These are phyloP conservation scores for Pouteria glomerata DNA, from an alignment of 148 eudicot genomes.

Conservation along the genomic window DNA sequence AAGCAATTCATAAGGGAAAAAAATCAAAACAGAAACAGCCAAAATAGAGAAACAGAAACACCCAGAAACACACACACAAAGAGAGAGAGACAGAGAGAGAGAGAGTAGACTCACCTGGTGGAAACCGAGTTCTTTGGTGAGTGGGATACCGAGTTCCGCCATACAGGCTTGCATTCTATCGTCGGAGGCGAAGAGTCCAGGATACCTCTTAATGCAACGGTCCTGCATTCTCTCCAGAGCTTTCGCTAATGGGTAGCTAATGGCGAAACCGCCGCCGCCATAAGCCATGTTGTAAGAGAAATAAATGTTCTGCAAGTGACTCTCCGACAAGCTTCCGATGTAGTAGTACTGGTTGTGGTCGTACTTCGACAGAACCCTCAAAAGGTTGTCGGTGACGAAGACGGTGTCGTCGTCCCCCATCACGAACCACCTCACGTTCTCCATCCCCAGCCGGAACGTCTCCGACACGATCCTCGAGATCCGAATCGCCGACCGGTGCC, in stretches of 20 bases:
- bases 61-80: not conserved
- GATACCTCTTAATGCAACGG: conserved; percentile 58
- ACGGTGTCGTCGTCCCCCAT: conserved; percentile 62
- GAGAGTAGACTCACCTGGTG: conserved; percentile 39
- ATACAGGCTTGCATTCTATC: conserved; percentile 73
- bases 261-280: conserved; percentile 71
- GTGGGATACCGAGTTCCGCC: conserved; percentile 71
- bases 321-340: conserved; percentile 58
- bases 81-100: not conserved
- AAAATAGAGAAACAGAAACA: not conserved
- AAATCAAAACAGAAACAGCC: not conserved
- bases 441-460: conserved; percentile 45
- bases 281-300: conserved; percentile 65
- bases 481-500: conserved; percentile 83
- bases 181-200: conserved; percentile 54
- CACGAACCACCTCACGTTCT: conserved; percentile 55
- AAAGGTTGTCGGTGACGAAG: conserved; percentile 48
- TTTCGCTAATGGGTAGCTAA: conserved; percentile 53
- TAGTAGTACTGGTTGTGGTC: conserved; percentile 48
- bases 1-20: not conserved
- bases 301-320: conserved; percentile 54
- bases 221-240: conserved; percentile 60
- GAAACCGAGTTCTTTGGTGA: conserved; percentile 60
- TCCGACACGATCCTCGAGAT: conserved; percentile 82
- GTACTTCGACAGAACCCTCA: conserved; percentile 39